A percentile compares a stretch with the other conserved stretches of the same genome.
Evolutionary conservation across 2,329 filamentous ascomycete species (phyloP).

Genomic region (Cytospora leucostoma): DNA sequence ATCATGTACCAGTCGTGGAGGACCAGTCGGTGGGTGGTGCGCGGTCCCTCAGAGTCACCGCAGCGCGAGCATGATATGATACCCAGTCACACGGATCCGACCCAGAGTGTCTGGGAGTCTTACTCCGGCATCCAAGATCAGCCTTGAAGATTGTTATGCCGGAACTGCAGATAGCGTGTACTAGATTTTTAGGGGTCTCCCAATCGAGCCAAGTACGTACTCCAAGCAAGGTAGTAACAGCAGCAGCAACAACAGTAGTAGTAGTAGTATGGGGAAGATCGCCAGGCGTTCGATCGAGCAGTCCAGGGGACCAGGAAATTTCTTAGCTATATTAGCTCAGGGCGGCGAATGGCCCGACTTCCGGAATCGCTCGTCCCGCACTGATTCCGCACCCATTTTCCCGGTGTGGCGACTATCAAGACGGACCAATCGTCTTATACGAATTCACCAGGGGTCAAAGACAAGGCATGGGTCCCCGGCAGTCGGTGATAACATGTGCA

Average conservation of each 20-base stretch:
- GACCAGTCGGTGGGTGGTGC: neutral
- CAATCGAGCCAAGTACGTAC: too few species aligned
- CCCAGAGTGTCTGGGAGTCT: neutral
- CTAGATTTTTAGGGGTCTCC: too few species aligned
- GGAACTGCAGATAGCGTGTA: neutral
- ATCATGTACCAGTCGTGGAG: neutral
- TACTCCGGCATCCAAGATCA: neutral
- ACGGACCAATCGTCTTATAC: constrained; percentile 20
- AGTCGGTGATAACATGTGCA: too few species aligned
- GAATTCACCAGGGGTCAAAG: neutral
- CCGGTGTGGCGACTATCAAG: neutral
- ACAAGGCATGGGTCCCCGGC: too few species aligned
- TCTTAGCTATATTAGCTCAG: too few species aligned
- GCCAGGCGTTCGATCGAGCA: too few species aligned
- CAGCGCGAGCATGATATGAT: neutral
- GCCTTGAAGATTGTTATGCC: neutral
- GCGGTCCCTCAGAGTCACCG: neutral
- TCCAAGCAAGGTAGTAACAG: too few species aligned
- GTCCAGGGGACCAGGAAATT: neutral
- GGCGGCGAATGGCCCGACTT: neutral
- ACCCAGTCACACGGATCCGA: neutral
- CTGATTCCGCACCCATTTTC: too few species aligned
- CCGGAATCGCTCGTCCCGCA: neutral
- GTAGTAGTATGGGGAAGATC: neutral
- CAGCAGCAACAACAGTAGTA: too few species aligned